Percentiles rank a stretch among this genome's conserved stretches.
These are phyloP conservation scores for Boletus pseudopeckii DNA, from an alignment of 768 basidiomycete genomes.

Conservation along the genomic window DNA sequence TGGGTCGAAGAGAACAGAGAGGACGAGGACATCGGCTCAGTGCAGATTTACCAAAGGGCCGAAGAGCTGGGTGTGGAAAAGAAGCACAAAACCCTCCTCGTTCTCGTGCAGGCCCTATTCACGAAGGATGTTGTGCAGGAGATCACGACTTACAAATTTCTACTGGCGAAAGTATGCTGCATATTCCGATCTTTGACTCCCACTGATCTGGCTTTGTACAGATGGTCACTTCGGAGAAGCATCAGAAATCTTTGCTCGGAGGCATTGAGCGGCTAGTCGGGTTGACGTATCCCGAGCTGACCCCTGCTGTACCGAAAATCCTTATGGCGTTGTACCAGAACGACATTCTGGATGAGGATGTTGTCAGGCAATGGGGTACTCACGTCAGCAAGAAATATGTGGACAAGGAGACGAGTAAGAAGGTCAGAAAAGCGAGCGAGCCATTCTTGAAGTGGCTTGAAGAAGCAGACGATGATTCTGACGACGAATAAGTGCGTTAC, in stretches of 20 bases:
- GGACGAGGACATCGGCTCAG: conserved; percentile 34
- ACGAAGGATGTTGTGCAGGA: conserved; percentile 65
- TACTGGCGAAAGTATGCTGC: conserved; percentile 65
- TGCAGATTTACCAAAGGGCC: conserved; percentile 82
- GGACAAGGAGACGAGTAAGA: conserved; percentile 92
- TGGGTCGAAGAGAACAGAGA: conserved; percentile 79
- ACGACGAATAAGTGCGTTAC: conserved; percentile 26
- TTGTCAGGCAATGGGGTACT: conserved; percentile 89
- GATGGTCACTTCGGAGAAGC: conserved; percentile 91
- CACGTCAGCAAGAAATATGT: conserved; percentile 97
- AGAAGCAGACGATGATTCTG: conserved; percentile 74
- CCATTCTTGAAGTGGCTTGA: conserved; percentile 96
- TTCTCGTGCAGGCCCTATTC: conserved; percentile 83
- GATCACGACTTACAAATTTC: conserved; percentile 57
- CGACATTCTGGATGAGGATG: conserved; percentile 90
- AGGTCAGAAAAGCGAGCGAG: conserved; percentile 91
- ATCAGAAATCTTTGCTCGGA: conserved; percentile 91
- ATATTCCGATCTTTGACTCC: neutral
- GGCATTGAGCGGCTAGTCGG: conserved; percentile 89
- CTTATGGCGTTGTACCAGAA: conserved; percentile 92
- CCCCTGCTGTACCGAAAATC: conserved; percentile 78
- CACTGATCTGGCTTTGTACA: conserved; percentile 29
- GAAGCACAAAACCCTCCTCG: conserved; percentile 87
- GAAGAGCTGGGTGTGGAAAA: conserved; percentile 90
- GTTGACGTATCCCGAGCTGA: conserved; percentile 65